Base-by-base conservation (phyloP, 2,329 filamentous ascomycete species). In the Madurella fahalii region DNA sequence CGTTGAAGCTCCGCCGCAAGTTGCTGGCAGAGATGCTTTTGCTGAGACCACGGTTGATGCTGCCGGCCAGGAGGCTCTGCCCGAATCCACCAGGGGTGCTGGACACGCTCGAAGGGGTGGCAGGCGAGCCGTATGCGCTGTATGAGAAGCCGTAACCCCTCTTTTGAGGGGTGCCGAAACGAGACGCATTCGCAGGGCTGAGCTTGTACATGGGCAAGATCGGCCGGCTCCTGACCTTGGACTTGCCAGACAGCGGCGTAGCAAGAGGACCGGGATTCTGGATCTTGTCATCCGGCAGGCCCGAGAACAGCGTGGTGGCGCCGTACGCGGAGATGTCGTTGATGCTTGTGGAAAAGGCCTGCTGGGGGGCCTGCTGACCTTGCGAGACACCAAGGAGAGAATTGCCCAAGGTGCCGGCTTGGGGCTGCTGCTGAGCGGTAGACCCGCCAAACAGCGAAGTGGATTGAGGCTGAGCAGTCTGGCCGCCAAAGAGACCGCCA, bases 1-100 rank as follows among this genome's bases (percentile, higher is more conserved):
- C 80, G 54, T 86, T 90, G 69, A 89, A 92, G 60, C 83, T 89
- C 59, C 89, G 85, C 54, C 92, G 87, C 43, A 97, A 76, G 67
- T 87, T 96, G 75, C 85, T 95, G 12, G 87, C 86, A 3, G 91
- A 96, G 57, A 95, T 81, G 70, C 92, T 96, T 78, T 94, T 96
- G 69, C 82, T 87, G 52, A 96, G 77, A 55, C 83, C 83, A 52
- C 88, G 83, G 53, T 83, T 83, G 43, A 89, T 74, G 66, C 84
- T 87, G n/a, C 84, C 78, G 50, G 78, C 79, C 16, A 81, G 64
- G 37, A 92, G 71, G 66, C 85, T 91, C 65, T 83, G 83, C 20
- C 83, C 82, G 49, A 87, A 73, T 16, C 78, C 79, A 39, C 82
- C 84, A 5, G 89, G 87, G 7, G 88, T 87, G 69, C 86, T 90